These are phyloP conservation scores for Phylloporus rhodoxanthus DNA, from an alignment of 768 basidiomycete species.

Conservation along the genomic window DNA sequence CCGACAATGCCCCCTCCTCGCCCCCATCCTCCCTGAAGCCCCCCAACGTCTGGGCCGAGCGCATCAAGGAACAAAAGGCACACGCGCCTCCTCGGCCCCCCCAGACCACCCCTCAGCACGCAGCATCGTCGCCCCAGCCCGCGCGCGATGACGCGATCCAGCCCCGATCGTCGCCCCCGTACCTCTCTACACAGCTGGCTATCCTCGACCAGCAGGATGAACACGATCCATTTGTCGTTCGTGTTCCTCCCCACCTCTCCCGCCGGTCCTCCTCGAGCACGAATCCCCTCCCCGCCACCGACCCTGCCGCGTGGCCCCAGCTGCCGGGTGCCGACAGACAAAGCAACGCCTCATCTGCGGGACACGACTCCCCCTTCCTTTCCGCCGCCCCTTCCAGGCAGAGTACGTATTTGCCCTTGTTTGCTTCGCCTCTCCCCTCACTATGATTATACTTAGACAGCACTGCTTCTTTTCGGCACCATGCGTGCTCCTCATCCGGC, in stretches of 20 bases:
- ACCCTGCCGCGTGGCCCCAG: constrained; percentile 16
- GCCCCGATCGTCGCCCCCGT: constrained; percentile 14
- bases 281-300: constrained; percentile 15
- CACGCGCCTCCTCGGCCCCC: background rate
- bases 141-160: constrained; percentile 15
- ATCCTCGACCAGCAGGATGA: constrained; percentile 23
- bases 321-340: constrained; percentile 14
- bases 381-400: constrained; percentile 33
- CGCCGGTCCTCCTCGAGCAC: constrained; percentile 26
- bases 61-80: constrained; percentile 37
- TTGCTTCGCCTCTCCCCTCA: constrained; percentile 5
- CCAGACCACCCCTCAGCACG: constrained; percentile 15
- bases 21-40: constrained; percentile 11
- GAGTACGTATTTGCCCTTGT: constrained; percentile 30
- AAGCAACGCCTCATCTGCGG: constrained; percentile 38
- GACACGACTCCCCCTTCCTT: constrained; percentile 14
- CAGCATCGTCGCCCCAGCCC: constrained; percentile 7
- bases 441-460: constrained; percentile 22
- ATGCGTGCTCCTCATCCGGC: constrained; percentile 25
- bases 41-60: constrained; percentile 40
- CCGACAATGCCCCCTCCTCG: background rate
- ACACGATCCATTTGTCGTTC: constrained; percentile 44
- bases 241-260: constrained; percentile 31
- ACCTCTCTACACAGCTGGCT: constrained; percentile 15
- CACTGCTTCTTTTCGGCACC: constrained; percentile 25